Base-by-base conservation (phyloP, 2,329 filamentous ascomycete genomes). In the Dactylellina drechsleri region DNA sequence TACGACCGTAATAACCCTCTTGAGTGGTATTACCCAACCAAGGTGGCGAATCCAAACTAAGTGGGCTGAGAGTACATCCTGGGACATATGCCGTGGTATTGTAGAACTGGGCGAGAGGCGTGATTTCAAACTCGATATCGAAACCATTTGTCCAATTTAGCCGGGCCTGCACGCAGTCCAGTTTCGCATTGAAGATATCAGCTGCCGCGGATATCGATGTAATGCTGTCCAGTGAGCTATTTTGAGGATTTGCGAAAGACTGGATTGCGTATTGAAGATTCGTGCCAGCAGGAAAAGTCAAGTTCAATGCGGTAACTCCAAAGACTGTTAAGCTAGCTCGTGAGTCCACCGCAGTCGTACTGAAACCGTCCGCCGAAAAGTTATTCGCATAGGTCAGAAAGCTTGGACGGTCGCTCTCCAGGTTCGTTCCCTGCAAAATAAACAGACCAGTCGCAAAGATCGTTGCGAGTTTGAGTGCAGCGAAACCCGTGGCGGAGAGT, bases 241-340 rank as follows among this genome's bases (percentile, higher is more conserved):
- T 68, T 1, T 16, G 40, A 28, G 49, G 52, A 31, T 68, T 75
- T 3, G 43, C 23, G 6, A 77, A 66, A 4, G 50, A 64, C 40
- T 77, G 74, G 7, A 73, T 52, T 5, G 74, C 67, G 18, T 41
- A 68, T 23, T 61, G 26, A 16, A n/a, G 57, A 16, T 54, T 77
- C 15, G 74, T 77, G n/a, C 74, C 74, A n/a, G 67, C 67, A 0
- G 74, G 74, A 26, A 67, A 77, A n/a, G 61, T 54, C n/a, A 77
- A 15, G n/a, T 72, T 68, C n/a, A 74, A 53, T 0, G 64, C 40
- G 0, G 62, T 41, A 10, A 58, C 50, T 3, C 74, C 67, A 36
- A 64, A 77, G 10, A 65, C 20, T 0, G 67, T 74, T n/a, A 66
- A 77, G 61, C 64, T 61, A 3, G 74, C 57, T 16, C 67, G 47